Base-by-base conservation (phyloP, 129 eudicot genomes). In the Tagetes erecta region DNA sequence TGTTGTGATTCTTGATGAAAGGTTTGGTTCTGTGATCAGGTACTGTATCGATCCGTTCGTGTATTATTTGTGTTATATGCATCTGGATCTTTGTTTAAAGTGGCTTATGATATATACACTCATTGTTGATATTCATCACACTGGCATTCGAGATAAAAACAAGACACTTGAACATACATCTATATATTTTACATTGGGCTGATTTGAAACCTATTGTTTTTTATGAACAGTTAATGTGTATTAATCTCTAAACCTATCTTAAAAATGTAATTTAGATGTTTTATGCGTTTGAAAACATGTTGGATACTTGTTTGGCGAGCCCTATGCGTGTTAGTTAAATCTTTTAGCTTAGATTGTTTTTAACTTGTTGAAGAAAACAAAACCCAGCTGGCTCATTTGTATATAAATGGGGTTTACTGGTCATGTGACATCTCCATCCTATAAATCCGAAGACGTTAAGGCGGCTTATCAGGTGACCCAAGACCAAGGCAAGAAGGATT, bases 1-100 rank as follows among this genome's bases (percentile, higher is more conserved):
- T 90, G 82, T 84, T 83, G 80, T 90, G 84, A 82, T 75, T 44
- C 9, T 38, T 70, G 12, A 0, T 1, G 9, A 58, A 39, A 57
- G 35, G 3, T 27, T 39, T 1, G 31, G 58, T 46, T 31, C 42
- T 11, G 41, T 34, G 67, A 34, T 51, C 73, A 78, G 82, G 78
- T 71, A 71, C 72, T 35, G 56, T 34, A 40, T 71, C 41, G 59
- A 63, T 72, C 60, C 14, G 52, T 30, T 64, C 11, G 5, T 63
- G 78, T 78, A 64, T 11, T 72, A 72, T 71, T 71, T 78, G 68
- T 79, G 82, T 71, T 72, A 65, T 72, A 79, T 79, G 13, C 33
- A 52, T 52, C 72, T 64, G 73, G 60, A 64, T 79, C 72, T 38
- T 64, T 6, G 50, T 38, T 64, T 13, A 36, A 62, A 55, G 45